Base-by-base conservation (phyloP, 176 grass and related monocot genomes). In the Triticum timopheevii region DNA sequence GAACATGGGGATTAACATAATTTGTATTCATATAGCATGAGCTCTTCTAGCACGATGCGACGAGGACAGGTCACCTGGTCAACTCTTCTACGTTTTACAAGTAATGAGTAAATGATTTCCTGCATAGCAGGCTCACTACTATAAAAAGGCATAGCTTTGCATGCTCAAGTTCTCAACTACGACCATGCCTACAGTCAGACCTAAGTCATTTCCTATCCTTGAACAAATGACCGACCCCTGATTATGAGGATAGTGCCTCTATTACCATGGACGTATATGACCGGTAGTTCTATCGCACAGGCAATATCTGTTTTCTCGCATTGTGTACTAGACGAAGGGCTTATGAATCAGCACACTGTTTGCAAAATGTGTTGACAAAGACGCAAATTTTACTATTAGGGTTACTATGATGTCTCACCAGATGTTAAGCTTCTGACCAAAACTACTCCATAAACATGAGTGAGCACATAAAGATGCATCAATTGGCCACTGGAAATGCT, bases 371-470 rank as follows among this genome's bases (percentile, higher is more conserved):
- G 10, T 47, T 54, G 56, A 40, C 40, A 63, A 16, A 63, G n/a
- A 64, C 33, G 22, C 13, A 20, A 77, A 16, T 45, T 8, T 85
- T 69, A 22, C 61, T 69, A 81, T 61, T 12, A 66, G 23, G 56
- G 4, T 49, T 20, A 50, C 80, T 35, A 69, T 52, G 52, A 61
- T 72, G 47, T 50, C 19, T 64, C 54, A 35, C 1, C 6, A 73
- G 71, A 63, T 62, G 17, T 80, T 9, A 35, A 20, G 27, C 77
- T 80, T 63, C 25, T 19, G 16, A 42, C 56, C 50, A 73, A 19
- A 83, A 73, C 23, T 83, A 83, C n/a, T 72, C 15, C 49, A 61
- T 73, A 36, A 83, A 79, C 30, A 84, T 19, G 85, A 42, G 42
- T 44, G 42, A 86, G 19, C 36, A 82, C 7, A 71, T 30, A 82